Percentiles rank a stretch among this genome's conserved stretches.
These are phyloP conservation scores for Chloranthus sessilifolius DNA, from an alignment of 164 flowering plant genomes.

Conservation along the genomic window DNA sequence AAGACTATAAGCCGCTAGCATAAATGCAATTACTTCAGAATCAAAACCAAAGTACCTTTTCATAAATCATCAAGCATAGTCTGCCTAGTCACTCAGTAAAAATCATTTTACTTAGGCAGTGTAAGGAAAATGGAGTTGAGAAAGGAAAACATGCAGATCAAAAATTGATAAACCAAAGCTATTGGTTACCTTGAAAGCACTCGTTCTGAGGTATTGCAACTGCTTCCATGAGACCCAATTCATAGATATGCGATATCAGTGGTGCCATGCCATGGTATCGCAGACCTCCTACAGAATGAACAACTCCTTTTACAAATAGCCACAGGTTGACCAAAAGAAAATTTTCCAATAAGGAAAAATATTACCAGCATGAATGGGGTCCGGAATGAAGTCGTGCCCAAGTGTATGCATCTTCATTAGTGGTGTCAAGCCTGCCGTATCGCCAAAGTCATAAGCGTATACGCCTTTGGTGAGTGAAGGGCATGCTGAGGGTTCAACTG, in stretches of 20 bases:
- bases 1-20: no score
- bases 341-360: background rate
- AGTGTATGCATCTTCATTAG: slow-evolving; percentile 98
- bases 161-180: no score
- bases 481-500: slow-evolving; percentile 93
- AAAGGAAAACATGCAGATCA: no score
- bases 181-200: slow-evolving; percentile 68
- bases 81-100: no score
- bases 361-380: slow-evolving; percentile 94
- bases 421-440: slow-evolving; percentile 94
- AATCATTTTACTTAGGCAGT: no score
- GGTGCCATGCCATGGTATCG: slow-evolving; percentile 99
- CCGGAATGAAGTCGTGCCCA: slow-evolving; percentile 95
- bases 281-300: slow-evolving; percentile 61
- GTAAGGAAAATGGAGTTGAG: no score
- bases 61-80: no score
- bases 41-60: no score
- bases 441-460: slow-evolving; percentile 91
- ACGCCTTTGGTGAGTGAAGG: slow-evolving; percentile 92
- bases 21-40: no score
- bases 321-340: background rate
- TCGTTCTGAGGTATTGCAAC: slow-evolving; percentile 79
- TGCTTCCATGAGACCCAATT: slow-evolving; percentile 86
- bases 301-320: background rate
- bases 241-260: slow-evolving; percentile 83